A percentile compares a stretch with the other conserved stretches of the same genome.
These are phyloP conservation scores for Cladosporium oxysporum DNA, from an alignment of 2,329 filamentous ascomycete species.

Conservation along the genomic window DNA sequence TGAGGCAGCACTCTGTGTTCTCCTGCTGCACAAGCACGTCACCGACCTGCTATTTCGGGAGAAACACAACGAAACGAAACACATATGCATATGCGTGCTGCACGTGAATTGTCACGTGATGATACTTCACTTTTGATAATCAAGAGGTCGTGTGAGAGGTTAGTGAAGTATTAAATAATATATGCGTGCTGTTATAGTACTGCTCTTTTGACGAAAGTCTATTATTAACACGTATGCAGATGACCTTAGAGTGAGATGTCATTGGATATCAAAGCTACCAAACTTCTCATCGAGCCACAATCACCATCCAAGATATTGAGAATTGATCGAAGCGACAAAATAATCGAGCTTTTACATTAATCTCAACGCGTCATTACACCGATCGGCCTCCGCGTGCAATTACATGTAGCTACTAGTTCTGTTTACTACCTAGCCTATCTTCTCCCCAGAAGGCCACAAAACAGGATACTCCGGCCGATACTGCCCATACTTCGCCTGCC, in stretches of 20 bases:
- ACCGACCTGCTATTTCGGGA: slow-evolving; percentile 5
- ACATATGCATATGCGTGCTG: background rate
- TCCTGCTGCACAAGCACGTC: slow-evolving; percentile 5
- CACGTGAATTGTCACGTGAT: slow-evolving; percentile 2
- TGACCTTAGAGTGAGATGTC: background rate
- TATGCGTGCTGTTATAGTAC: background rate
- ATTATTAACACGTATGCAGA: background rate
- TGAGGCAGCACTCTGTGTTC: background rate
- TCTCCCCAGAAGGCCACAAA: slow-evolving; percentile 8
- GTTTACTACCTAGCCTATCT: background rate
- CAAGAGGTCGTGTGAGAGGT: background rate
- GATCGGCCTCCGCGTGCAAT: background rate
- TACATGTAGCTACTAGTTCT: background rate
- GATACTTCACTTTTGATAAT: background rate
- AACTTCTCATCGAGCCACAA: background rate
- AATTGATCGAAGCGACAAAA: background rate
- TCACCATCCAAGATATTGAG: background rate
- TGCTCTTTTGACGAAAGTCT: background rate
- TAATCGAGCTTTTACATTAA: background rate
- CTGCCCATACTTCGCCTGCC: slow-evolving; percentile 91
- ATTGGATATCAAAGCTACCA: background rate
- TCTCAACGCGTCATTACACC: background rate
- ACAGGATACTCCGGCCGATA: slow-evolving; percentile 21
- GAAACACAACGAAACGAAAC: background rate
- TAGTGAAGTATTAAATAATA: no score